phyloP scores from a whole-genome alignment of 352 stramenopile genomes.

The Globisporangium yorkense region DNA sequence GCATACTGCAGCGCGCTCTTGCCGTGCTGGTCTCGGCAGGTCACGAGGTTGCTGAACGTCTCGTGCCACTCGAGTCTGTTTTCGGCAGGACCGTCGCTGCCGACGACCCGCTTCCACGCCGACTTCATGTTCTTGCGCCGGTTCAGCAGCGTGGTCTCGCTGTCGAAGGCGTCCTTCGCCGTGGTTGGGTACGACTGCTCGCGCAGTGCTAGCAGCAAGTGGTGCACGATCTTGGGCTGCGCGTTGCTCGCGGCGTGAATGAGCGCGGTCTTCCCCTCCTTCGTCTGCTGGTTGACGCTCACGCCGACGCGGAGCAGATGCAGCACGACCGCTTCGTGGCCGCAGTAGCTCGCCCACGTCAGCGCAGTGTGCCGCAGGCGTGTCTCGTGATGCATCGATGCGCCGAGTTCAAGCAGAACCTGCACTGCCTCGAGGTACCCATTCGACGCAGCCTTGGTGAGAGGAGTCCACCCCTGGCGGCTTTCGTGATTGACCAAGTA shows the following conservation, averaged over 20 bases:
- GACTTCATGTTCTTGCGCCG: conserved; percentile 15
- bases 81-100: conserved; percentile 11
- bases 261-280: conserved; percentile 59
- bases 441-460: conserved; percentile 58
- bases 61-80: conserved; percentile 51
- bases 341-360: conserved; percentile 73
- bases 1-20: conserved; percentile 33
- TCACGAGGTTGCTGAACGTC: conserved; percentile 35
- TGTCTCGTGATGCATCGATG: conserved; percentile 38
- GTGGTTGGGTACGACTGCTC: conserved; percentile 28
- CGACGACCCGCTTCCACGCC: conserved; percentile 9
- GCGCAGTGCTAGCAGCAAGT: conserved; percentile 42
- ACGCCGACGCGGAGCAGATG: conserved; percentile 37
- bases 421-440: conserved; percentile 30
- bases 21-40: conserved; percentile 21
- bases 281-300: conserved; percentile 30
- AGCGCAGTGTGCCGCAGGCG: conserved; percentile 59
- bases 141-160: conserved; percentile 9
- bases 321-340: conserved; percentile 55
- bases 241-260: conserved; percentile 61
- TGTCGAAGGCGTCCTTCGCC: conserved; percentile 16
- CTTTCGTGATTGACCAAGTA: conserved; percentile 58
- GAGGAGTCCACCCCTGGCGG: conserved; percentile 56
- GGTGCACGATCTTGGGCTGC: conserved; percentile 42
- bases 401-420: conserved; percentile 40